Percentiles rank a stretch among this genome's conserved stretches.
Evolutionary conservation across 106 monocot species (phyloP).

Genomic region (Acorus gramineus): DNA sequence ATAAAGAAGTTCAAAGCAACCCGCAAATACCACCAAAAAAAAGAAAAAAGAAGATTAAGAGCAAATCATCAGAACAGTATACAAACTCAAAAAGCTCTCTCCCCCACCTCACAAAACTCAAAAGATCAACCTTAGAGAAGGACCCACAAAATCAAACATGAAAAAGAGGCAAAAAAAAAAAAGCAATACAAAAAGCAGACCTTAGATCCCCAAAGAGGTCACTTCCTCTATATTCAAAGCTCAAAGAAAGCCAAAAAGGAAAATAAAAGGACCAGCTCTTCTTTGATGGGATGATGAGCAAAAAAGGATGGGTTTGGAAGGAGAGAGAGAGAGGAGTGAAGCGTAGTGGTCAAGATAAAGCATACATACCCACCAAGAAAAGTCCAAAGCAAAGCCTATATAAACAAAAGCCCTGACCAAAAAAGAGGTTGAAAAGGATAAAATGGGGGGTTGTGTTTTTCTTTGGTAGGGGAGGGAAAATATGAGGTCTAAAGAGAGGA

Average conservation of each 20-base stretch:
- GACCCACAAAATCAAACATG: too few relatives aligned
- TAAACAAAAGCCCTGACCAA: neutral
- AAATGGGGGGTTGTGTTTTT: constrained; percentile 38
- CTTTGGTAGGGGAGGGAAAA: constrained; percentile 27
- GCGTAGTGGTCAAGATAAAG: constrained; percentile 6
- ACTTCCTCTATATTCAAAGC: neutral
- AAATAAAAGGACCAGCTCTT: constrained; percentile 1
- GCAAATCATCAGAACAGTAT: too few relatives aligned
- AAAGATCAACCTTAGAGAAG: too few relatives aligned
- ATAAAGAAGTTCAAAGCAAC: too few relatives aligned
- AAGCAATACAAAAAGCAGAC: too few relatives aligned
- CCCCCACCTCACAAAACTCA: too few relatives aligned
- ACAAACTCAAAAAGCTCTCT: too few relatives aligned
- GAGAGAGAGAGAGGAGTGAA: constrained; percentile 9
- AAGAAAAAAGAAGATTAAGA: too few relatives aligned
- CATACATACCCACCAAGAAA: constrained; percentile 11
- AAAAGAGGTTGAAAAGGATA: constrained; percentile 8
- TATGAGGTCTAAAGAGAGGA: constrained; percentile 4
- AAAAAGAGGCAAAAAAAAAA: too few relatives aligned
- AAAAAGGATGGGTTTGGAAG: constrained; percentile 16
- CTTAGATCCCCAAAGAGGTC: too few relatives aligned
- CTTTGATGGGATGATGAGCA: constrained; percentile 11
- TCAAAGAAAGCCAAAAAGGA: constrained; percentile 39
- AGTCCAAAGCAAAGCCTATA: neutral
- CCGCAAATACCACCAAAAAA: too few relatives aligned